These are phyloP conservation scores for Fusarium pseudoanthophilum DNA, from an alignment of 2,329 filamentous ascomycete species.

Conservation along the genomic window DNA sequence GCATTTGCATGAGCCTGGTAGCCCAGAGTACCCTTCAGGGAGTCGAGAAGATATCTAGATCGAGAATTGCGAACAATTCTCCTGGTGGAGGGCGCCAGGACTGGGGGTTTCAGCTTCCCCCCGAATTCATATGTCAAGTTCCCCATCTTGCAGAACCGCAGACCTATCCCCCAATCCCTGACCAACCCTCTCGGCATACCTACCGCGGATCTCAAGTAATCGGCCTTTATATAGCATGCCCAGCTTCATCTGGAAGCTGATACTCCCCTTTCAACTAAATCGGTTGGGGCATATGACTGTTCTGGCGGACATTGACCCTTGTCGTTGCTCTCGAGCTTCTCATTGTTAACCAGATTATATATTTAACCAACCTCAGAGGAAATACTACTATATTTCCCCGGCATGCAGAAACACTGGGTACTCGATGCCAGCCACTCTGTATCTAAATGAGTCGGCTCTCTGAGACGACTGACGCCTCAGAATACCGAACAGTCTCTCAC, in stretches of 20 bases:
- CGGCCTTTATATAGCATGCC: neutral
- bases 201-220: neutral
- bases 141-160: neutral
- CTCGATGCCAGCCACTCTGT: no score
- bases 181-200: neutral
- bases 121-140: neutral
- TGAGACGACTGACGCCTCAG: no score
- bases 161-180: neutral
- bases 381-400: no score
- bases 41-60: neutral
- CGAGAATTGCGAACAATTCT: neutral
- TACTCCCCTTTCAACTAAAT: neutral
- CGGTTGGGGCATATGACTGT: neutral
- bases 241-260: neutral
- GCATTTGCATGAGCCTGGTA: no score
- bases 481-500: no score
- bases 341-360: no score
- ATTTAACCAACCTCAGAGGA: no score
- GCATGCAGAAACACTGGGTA: no score
- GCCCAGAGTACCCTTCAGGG: neutral
- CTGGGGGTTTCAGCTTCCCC: neutral
- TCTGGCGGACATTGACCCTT: neutral
- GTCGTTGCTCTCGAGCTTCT: no score
- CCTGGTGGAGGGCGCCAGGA: neutral
- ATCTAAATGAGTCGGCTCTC: no score